Percentiles rank a stretch among this genome's conserved stretches.
Evolutionary conservation across 257 asterid species (phyloP).

Genomic region (Nicotiana sylvestris): DNA sequence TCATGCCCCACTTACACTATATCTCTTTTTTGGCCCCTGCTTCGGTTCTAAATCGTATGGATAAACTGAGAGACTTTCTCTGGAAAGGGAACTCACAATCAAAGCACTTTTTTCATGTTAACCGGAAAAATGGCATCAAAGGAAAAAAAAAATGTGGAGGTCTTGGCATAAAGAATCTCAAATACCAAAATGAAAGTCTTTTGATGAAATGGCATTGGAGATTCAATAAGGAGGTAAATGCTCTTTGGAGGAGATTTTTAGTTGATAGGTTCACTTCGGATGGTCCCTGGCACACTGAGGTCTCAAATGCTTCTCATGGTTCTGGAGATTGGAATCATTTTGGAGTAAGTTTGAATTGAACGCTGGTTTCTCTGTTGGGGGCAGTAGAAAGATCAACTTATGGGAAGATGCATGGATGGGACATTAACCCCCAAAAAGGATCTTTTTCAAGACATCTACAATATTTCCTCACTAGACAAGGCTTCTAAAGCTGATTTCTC

Average conservation of each 20-base stretch:
- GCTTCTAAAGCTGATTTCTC: neutral
- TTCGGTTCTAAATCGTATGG: neutral
- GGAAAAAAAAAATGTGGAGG: neutral
- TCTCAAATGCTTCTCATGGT: neutral
- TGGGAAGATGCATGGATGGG: neutral
- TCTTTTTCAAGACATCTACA: neutral
- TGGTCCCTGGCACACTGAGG: neutral
- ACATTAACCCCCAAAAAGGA: neutral
- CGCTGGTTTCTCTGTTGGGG: neutral
- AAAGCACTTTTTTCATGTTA: neutral
- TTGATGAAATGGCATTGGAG: neutral
- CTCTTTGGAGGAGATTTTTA: neutral
- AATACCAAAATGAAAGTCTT: neutral
- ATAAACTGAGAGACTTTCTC: neutral
- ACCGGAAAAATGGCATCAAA: too few relatives aligned
- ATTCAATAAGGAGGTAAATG: neutral
- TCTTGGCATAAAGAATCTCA: neutral
- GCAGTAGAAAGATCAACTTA: neutral
- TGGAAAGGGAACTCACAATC: neutral
- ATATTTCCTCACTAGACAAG: neutral
- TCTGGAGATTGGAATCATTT: neutral
- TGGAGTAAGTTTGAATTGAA: neutral
- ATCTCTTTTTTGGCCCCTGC: neutral
- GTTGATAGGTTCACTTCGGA: neutral
- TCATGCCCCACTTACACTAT: neutral